Percentiles rank a stretch among this genome's conserved stretches.
Conservation (phyloP, 2,329 filamentous ascomycete genomes). For the Cercospora sp. region DNA sequence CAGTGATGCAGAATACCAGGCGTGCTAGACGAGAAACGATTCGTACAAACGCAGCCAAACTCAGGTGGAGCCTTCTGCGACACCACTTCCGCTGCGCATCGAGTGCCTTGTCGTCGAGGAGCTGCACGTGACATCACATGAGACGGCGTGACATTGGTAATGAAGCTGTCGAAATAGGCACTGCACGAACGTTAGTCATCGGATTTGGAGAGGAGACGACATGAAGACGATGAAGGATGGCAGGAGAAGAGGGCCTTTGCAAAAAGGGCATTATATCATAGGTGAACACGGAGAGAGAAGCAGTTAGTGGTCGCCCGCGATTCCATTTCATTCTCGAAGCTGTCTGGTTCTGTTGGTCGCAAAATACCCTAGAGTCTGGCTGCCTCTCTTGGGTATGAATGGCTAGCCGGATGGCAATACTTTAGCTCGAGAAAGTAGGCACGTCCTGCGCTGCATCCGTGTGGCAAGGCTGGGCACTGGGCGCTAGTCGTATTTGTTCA, state of each 20-base stretch:
- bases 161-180: not conserved
- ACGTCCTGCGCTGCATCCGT: not conserved
- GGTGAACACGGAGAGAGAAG: not conserved
- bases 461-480: not conserved
- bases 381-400: not conserved
- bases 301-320: not conserved
- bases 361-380: not conserved
- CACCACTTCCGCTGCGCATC: not conserved
- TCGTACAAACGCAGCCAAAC: not conserved
- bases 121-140: not conserved
- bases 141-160: not conserved
- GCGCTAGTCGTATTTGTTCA: not conserved
- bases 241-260: not conserved
- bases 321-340: slow-evolving; percentile 1
- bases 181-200: not conserved
- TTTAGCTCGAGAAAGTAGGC: not conserved
- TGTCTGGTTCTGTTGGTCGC: not conserved
- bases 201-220: not conserved
- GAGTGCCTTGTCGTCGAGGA: not conserved
- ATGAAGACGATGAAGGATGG: not conserved
- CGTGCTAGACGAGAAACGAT: not conserved
- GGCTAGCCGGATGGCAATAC: too few species aligned
- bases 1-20: not conserved
- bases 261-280: not conserved
- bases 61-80: not conserved